Percentiles rank a stretch among this genome's conserved stretches.
These are phyloP conservation scores for Periconia sp. DNA, from an alignment of 2,329 filamentous ascomycete species.

Conservation along the genomic window DNA sequence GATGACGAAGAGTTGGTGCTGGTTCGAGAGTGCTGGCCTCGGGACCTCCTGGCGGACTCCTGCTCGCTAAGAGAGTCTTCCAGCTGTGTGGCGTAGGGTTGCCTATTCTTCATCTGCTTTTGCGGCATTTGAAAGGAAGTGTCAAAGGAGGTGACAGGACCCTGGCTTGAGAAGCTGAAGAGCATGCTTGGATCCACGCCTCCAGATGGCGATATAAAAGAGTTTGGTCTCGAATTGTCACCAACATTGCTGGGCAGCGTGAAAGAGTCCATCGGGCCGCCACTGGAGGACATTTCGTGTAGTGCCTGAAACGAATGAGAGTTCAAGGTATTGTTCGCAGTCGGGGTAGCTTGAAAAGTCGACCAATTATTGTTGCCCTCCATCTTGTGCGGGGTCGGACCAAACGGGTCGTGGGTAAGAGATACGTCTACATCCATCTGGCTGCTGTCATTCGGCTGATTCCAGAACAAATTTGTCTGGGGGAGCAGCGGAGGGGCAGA, in stretches of 20 bases:
- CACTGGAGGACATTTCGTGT: constrained; percentile 27
- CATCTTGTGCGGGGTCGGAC: constrained; percentile 37
- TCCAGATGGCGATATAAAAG: constrained; percentile 40
- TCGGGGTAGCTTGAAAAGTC: constrained; percentile 29
- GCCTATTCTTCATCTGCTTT: constrained; percentile 22
- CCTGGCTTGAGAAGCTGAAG: constrained; percentile 43
- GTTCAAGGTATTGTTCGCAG: constrained; percentile 30
- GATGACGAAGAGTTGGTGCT: constrained; percentile 45
- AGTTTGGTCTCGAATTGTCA: constrained; percentile 25
- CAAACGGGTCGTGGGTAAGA: constrained; percentile 35
- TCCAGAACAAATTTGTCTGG: constrained; percentile 48
- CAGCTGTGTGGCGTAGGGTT: constrained; percentile 44
- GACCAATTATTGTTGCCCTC: constrained; percentile 36
- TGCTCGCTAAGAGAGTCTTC: constrained; percentile 38
- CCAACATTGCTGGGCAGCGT: constrained; percentile 19
- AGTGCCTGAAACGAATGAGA: constrained; percentile 36
- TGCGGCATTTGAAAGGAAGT: constrained; percentile 23
- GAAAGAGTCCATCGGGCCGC: constrained; percentile 26
- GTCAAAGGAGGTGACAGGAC: constrained; percentile 30
- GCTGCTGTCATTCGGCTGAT: constrained; percentile 29
- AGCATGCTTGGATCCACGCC: constrained; percentile 53
- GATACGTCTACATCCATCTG: constrained; percentile 41
- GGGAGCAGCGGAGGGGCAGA: constrained; percentile 58
- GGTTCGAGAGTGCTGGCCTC: constrained; percentile 42
- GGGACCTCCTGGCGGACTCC: constrained; percentile 32